A percentile compares a stretch with the other conserved stretches of the same genome.
Evolutionary conservation across 495 filamentous ascomycete species (phyloP).

Genomic region (Talaromyces adpressus): DNA sequence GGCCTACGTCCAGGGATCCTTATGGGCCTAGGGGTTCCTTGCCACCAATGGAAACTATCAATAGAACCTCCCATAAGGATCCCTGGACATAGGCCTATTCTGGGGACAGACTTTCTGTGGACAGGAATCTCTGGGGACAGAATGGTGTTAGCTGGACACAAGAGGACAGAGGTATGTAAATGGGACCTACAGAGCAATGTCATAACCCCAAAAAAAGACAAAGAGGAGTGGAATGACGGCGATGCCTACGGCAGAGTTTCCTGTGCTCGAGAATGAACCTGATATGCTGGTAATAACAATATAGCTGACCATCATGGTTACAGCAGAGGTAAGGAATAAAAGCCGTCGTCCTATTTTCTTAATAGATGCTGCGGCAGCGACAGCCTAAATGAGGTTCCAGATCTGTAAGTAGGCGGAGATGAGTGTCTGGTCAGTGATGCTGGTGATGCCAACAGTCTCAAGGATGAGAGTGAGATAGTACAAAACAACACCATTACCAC

Average conservation of each 20-base stretch:
- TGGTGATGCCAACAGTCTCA: not conserved
- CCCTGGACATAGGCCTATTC: too few species aligned
- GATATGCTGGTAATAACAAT: constrained; percentile 49
- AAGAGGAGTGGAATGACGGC: not conserved
- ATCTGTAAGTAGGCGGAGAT: not conserved
- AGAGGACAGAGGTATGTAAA: too few species aligned
- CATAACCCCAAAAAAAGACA: constrained; percentile 49
- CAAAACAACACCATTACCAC: not conserved
- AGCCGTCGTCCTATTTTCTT: constrained; percentile 50
- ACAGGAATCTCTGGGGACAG: too few species aligned
- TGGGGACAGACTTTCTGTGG: too few species aligned
- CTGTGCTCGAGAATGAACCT: constrained; percentile 39
- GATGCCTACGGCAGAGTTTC: not conserved
- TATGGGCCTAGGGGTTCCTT: too few species aligned
- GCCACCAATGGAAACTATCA: too few species aligned
- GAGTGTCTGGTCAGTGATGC: not conserved
- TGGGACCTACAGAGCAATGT: constrained; percentile 53
- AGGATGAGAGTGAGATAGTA: not conserved
- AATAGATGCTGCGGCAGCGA: constrained; percentile 39
- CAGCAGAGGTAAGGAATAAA: constrained; percentile 47
- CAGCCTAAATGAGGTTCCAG: constrained; percentile 17
- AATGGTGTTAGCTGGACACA: too few species aligned
- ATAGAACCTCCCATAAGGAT: too few species aligned
- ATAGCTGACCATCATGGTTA: constrained; percentile 50
- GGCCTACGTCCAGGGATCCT: too few species aligned